Conservation (phyloP, 2,329 filamentous ascomycete genomes). For the Pseudogymnoascus sp. region DNA sequence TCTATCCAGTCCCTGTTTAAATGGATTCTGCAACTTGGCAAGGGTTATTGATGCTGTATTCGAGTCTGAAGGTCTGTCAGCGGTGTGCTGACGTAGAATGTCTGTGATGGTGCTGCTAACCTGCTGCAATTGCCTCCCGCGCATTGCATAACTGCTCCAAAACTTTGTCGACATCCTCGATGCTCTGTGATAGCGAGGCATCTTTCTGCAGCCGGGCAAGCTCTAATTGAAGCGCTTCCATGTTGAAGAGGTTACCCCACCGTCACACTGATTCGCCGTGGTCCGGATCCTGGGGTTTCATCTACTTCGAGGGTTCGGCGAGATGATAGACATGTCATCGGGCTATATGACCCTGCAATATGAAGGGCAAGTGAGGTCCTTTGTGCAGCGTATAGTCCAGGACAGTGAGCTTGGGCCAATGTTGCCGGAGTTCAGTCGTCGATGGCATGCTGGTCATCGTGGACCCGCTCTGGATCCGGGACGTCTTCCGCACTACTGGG, state of each 20-base stretch:
- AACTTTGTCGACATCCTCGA: conserved; percentile 74
- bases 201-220: conserved; percentile 26
- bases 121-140: conserved; percentile 63
- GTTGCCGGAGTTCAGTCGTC: neutral
- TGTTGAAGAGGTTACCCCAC: conserved; percentile 21
- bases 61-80: conserved; percentile 44
- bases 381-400: neutral
- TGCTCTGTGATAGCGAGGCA: conserved; percentile 27
- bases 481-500: conserved; percentile 7
- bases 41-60: conserved; percentile 66
- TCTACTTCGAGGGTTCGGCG: neutral
- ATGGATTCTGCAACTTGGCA: conserved; percentile 76
- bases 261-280: conserved; percentile 3
- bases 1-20: conserved; percentile 72
- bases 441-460: conserved; percentile 3
- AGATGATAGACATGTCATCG: conserved; percentile 9
- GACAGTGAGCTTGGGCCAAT: neutral
- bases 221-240: conserved; percentile 28
- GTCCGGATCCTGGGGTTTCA: neutral
- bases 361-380: neutral
- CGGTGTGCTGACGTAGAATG: neutral
- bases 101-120: conserved; percentile 37
- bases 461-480: conserved; percentile 8
- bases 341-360: neutral
- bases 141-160: conserved; percentile 71